A percentile compares a stretch with the other conserved stretches of the same genome.
Evolutionary conservation across 805 yeast species (phyloP).

Genomic region (Ogataea methanolica): DNA sequence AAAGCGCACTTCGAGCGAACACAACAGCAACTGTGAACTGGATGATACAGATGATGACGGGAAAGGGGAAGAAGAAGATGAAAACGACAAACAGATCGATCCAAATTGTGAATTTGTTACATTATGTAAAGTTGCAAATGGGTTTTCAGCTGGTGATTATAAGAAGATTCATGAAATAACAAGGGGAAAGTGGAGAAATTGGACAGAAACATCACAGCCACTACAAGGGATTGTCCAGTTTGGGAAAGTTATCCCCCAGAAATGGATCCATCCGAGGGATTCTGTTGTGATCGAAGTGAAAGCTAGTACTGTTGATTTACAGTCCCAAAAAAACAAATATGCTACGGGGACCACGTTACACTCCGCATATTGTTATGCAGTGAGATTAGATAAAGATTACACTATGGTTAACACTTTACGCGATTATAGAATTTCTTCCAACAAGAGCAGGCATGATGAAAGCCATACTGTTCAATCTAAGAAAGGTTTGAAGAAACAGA

Average conservation of each 20-base stretch:
- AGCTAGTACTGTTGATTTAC: conserved; percentile 64
- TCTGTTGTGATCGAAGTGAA: conserved; percentile 80
- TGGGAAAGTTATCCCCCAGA: conserved; percentile 58
- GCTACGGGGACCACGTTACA: conserved; percentile 68
- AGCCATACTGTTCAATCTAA: conserved; percentile 18
- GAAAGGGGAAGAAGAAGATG: conserved; percentile 2
- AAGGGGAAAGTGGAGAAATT: conserved; percentile 53
- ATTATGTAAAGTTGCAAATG: conserved; percentile 81
- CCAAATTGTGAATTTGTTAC: conserved; percentile 44
- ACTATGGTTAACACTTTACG: conserved; percentile 48
- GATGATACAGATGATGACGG: conserved; percentile 27
- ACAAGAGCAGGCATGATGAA: conserved; percentile 13
- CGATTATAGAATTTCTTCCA: conserved; percentile 38
- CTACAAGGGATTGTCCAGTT: conserved; percentile 42
- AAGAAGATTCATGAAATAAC: conserved; percentile 53
- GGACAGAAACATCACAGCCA: conserved; percentile 35
- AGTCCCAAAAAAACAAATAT: conserved; percentile 41
- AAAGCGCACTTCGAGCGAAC: neutral
- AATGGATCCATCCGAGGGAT: conserved; percentile 76
- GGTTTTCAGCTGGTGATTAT: conserved; percentile 63
- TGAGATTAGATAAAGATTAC: conserved; percentile 68
- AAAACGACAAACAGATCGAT: conserved; percentile 6
- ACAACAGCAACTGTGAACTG: neutral
- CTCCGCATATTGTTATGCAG: conserved; percentile 65
- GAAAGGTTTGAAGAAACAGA: conserved; percentile 22